A percentile compares a stretch with the other conserved stretches of the same genome.
Conservation (phyloP, 768 basidiomycete species). For the Mycena indigotica region DNA sequence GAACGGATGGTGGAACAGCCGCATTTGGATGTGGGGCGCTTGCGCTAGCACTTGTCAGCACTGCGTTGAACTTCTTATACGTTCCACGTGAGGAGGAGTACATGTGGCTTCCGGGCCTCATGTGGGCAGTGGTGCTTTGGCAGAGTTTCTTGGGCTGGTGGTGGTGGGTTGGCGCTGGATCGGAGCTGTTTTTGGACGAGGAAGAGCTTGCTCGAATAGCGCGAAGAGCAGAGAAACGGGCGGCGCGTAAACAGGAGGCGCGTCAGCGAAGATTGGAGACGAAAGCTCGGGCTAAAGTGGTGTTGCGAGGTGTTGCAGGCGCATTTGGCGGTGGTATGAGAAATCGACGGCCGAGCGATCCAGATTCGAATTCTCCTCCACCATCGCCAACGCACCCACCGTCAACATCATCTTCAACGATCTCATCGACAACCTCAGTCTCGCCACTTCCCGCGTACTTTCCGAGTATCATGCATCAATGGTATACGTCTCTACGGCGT, state of each 20-base stretch:
- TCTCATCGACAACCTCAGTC: slow-evolving; percentile 13
- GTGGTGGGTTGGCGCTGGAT: slow-evolving; percentile 99
- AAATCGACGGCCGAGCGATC: background rate
- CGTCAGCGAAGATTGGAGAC: slow-evolving; percentile 52
- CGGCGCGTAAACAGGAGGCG: slow-evolving; percentile 47
- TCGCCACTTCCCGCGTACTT: slow-evolving; percentile 37
- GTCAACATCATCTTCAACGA: slow-evolving; percentile 17
- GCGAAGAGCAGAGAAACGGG: slow-evolving; percentile 54
- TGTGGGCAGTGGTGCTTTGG: slow-evolving; percentile 94
- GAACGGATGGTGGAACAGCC: slow-evolving; percentile 94
- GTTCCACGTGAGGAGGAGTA: slow-evolving; percentile 83
- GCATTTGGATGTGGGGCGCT: slow-evolving; percentile 89
- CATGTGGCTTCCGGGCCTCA: slow-evolving; percentile 87
- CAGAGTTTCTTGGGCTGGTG: slow-evolving; percentile 97
- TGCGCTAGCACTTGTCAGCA: slow-evolving; percentile 77
- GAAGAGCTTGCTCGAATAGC: slow-evolving; percentile 70
- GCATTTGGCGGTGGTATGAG: slow-evolving; percentile 39
- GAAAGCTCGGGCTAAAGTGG: slow-evolving; percentile 53
- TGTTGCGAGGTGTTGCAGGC: slow-evolving; percentile 61
- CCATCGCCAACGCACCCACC: slow-evolving; percentile 12
- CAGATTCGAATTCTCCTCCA: slow-evolving; percentile 1
- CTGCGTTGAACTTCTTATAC: slow-evolving; percentile 85
- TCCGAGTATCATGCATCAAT: slow-evolving; percentile 48
- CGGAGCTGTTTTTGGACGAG: slow-evolving; percentile 58
- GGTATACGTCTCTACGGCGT: slow-evolving; percentile 64